Percentiles rank a stretch among this genome's conserved stretches.
Evolutionary conservation across 176 grass and related monocot species (phyloP).

Genomic region (Eleusine coracana): DNA sequence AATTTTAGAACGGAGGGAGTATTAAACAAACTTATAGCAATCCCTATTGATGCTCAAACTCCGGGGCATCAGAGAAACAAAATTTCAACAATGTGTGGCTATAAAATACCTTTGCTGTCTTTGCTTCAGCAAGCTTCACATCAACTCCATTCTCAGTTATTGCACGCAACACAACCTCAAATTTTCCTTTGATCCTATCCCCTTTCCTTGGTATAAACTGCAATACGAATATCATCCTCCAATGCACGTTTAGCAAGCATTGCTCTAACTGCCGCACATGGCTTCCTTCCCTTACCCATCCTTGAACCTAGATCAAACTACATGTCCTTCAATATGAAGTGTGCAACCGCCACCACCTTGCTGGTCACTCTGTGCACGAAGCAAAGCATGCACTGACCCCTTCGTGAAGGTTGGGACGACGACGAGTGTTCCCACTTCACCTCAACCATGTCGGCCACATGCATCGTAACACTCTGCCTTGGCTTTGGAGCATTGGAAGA

Average conservation of each 20-base stretch:
- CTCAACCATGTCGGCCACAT: no score
- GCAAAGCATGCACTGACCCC: conserved; percentile 72
- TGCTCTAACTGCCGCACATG: conserved; percentile 55
- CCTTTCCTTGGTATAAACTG: no score
- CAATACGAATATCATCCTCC: no score
- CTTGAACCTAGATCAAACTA: conserved; percentile 68
- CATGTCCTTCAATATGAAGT: conserved; percentile 80
- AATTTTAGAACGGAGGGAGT: no score
- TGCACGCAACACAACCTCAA: conserved; percentile 52
- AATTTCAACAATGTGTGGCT: background rate
- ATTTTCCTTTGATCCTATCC: conserved; percentile 54
- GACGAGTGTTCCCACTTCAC: no score
- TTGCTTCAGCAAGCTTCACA: conserved; percentile 72
- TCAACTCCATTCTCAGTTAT: conserved; percentile 68
- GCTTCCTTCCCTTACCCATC: conserved; percentile 62
- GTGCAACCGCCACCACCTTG: conserved; percentile 67
- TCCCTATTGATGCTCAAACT: background rate
- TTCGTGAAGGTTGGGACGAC: no score
- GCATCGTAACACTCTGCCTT: no score
- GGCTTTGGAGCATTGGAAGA: no score
- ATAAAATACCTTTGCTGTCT: conserved; percentile 41
- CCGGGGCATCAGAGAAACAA: background rate
- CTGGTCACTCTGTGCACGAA: conserved; percentile 64
- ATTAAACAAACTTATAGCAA: background rate
- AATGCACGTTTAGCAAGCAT: conserved; percentile 63